phyloP scores from a whole-genome alignment of 2,329 filamentous ascomycete species.

The Nemania abortiva region DNA sequence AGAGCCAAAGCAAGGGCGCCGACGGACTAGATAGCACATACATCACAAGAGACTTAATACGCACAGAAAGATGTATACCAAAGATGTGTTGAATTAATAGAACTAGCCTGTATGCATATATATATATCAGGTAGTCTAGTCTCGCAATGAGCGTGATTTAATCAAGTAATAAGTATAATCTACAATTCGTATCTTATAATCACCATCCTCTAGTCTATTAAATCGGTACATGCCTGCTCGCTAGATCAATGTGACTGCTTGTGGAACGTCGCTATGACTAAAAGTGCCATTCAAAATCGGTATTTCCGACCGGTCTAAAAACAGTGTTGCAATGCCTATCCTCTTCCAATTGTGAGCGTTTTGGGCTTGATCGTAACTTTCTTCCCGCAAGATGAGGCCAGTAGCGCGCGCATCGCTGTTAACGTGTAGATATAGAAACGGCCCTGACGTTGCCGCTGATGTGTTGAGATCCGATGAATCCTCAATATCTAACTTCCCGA shows the following conservation, averaged over 20 bases:
- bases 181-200: background rate
- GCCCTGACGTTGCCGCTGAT: background rate
- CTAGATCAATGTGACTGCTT: slow-evolving; percentile 16
- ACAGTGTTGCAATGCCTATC: slow-evolving; percentile 36
- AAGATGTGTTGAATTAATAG: no score
- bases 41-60: no score
- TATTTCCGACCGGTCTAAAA: slow-evolving; percentile 31
- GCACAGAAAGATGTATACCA: no score
- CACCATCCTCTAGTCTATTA: background rate
- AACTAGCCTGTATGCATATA: no score
- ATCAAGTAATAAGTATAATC: no score
- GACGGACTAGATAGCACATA: no score
- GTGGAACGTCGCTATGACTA: slow-evolving; percentile 2
- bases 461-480: background rate
- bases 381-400: slow-evolving; percentile 25
- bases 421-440: slow-evolving; percentile 32
- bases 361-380: background rate
- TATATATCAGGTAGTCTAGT: no score
- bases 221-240: background rate
- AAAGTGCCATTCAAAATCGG: slow-evolving; percentile 31
- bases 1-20: no score
- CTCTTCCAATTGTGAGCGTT: slow-evolving; percentile 26
- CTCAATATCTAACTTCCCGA: slow-evolving; percentile 28
- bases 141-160: no score
- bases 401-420: slow-evolving; percentile 34